phyloP scores from a whole-genome alignment of 306 rosid species.

The peach (Prunus persica) region Prunus_persica_NCBIv2 NC_034014.1:6571501-6572000 shows the following conservation, averaged over 20 bases:
- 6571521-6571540: neutral
- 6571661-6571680: neutral
- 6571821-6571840: slow-evolving; percentile 68
- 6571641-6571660: neutral
- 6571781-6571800: slow-evolving; percentile 73
- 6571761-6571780: slow-evolving; percentile 72
- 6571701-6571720: slow-evolving; percentile 49
- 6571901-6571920: slow-evolving; percentile 82
- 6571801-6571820: slow-evolving; percentile 66
- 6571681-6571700: neutral
- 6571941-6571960: slow-evolving; percentile 10
- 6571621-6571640: neutral
- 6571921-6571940: slow-evolving; percentile 90
- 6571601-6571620: neutral
- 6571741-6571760: slow-evolving; percentile 92
- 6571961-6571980: neutral
- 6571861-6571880: slow-evolving; percentile 70
- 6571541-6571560: neutral
- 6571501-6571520: neutral
- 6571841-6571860: slow-evolving; percentile 60
- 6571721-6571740: slow-evolving; percentile 94
- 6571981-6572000: neutral
- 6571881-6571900: slow-evolving; percentile 89
- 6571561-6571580: neutral
- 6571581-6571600: neutral